Evolutionary conservation across 441 rosid genomes (phyloP).

Genomic region (Pelargonium cotyledonis): DNA sequence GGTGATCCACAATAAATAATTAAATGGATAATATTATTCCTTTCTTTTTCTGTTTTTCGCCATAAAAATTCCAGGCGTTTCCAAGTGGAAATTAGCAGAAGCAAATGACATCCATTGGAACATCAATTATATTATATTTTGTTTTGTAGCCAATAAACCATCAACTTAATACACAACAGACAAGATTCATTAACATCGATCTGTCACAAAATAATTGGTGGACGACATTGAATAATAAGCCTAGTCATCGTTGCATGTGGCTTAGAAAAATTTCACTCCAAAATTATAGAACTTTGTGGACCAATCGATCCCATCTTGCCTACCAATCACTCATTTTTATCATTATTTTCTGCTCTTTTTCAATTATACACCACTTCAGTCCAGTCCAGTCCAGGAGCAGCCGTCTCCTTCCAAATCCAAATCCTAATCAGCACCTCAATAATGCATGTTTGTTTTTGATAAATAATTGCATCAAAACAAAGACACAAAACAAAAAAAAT

Average conservation of each 20-base stretch:
- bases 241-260: constrained; percentile 16
- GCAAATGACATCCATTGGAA: not conserved
- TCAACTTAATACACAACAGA: not conserved
- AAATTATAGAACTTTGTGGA: not conserved
- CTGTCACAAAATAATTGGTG: not conserved
- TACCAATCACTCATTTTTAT: not conserved
- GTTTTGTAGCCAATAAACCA: not conserved
- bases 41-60: not conserved
- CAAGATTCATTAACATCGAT: not conserved
- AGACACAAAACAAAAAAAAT: not conserved
- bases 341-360: not conserved
- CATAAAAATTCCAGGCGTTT: not conserved
- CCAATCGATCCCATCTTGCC: constrained; percentile 2
- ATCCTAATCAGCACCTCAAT: constrained; percentile 5
- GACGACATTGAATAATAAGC: not conserved
- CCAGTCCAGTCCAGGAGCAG: not conserved
- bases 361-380: no score
- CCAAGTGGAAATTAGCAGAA: not conserved
- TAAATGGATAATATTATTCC: not conserved
- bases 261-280: not conserved
- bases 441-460: not conserved
- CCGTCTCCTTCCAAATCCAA: constrained; percentile 7
- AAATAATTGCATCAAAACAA: constrained; percentile 3
- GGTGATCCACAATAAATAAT: not conserved
- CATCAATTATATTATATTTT: not conserved